These are phyloP conservation scores for Aspergillus nomiae DNA, from an alignment of 2,329 filamentous ascomycete genomes.

Conservation along the genomic window DNA sequence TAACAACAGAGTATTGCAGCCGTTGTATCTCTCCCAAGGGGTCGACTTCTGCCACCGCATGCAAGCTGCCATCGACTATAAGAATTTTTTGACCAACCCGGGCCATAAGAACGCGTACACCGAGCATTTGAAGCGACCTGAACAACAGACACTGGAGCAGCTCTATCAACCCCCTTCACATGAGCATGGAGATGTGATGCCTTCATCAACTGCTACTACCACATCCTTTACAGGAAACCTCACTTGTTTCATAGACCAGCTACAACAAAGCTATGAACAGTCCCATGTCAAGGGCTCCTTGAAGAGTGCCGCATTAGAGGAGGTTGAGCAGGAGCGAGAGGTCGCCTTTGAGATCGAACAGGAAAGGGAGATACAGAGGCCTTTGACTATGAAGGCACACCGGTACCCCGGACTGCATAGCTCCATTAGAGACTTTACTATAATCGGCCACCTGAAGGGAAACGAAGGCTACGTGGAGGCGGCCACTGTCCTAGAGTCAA, in stretches of 20 bases:
- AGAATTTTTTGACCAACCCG: constrained; percentile 42
- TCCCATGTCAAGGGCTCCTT: constrained; percentile 48
- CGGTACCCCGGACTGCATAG: constrained; percentile 50
- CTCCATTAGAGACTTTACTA: constrained; percentile 39
- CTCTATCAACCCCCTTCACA: constrained; percentile 53
- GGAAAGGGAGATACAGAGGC: constrained; percentile 58
- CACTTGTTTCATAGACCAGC: constrained; percentile 32
- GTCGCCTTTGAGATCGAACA: constrained; percentile 61
- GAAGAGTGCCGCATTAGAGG: constrained; percentile 57
- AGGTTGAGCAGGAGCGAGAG: constrained; percentile 61
- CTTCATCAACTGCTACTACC: background rate
- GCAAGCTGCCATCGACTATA: constrained; percentile 50
- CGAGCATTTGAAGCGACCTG: constrained; percentile 50
- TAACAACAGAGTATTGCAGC: constrained; percentile 60
- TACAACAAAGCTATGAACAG: constrained; percentile 32
- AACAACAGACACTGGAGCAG: constrained; percentile 59
- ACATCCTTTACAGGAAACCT: constrained; percentile 28
- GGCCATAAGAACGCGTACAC: constrained; percentile 46
- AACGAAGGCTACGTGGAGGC: constrained; percentile 5
- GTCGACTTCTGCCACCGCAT: constrained; percentile 61
- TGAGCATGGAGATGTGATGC: constrained; percentile 8
- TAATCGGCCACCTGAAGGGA: constrained; percentile 1
- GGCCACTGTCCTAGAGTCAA: constrained; percentile 6
- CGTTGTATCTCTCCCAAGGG: constrained; percentile 63
- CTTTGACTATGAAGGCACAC: constrained; percentile 40